phyloP scores from a whole-genome alignment of 805 yeast species.

The Isabelozyma pseudorhagii region DNA sequence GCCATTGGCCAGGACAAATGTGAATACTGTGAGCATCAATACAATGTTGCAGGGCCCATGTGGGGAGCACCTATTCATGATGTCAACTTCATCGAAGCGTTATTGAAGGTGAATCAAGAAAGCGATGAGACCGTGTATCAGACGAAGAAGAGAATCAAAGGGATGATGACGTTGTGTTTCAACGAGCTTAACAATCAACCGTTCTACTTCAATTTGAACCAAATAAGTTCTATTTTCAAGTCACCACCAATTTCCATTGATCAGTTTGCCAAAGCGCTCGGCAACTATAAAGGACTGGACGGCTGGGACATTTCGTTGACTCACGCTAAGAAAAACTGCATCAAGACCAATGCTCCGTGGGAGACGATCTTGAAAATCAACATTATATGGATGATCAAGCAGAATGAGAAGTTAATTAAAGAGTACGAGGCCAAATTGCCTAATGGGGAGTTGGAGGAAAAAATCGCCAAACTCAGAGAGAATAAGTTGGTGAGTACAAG shows the following conservation, averaged over 20 bases:
- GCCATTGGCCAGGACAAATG: conserved; percentile 73
- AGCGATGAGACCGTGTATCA: conserved; percentile 61
- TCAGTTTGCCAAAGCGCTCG: conserved; percentile 70
- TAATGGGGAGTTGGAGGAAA: conserved; percentile 9
- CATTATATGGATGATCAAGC: conserved; percentile 51
- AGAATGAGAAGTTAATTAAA: conserved; percentile 25
- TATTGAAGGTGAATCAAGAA: conserved; percentile 52
- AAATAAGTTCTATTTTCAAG: conserved; percentile 69
- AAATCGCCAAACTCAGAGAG: conserved; percentile 6
- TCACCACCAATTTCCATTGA: conserved; percentile 81
- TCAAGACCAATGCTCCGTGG: conserved; percentile 92
- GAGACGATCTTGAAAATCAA: conserved; percentile 70
- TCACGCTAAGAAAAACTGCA: conserved; percentile 80
- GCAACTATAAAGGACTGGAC: conserved; percentile 62
- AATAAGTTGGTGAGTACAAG: conserved; percentile 34
- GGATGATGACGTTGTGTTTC: conserved; percentile 84
- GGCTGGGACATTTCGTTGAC: conserved; percentile 72
- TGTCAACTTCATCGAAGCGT: conserved; percentile 57
- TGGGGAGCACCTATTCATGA: conserved; percentile 84
- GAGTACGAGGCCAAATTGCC: conserved; percentile 14
- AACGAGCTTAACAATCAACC: conserved; percentile 61
- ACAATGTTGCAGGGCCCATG: conserved; percentile 94
- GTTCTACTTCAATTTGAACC: conserved; percentile 81
- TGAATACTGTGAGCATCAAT: conserved; percentile 62
- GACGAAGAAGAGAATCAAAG: conserved; percentile 81